phyloP scores from a whole-genome alignment of 148 eudicot species.

The Polygonum maritimum region DNA sequence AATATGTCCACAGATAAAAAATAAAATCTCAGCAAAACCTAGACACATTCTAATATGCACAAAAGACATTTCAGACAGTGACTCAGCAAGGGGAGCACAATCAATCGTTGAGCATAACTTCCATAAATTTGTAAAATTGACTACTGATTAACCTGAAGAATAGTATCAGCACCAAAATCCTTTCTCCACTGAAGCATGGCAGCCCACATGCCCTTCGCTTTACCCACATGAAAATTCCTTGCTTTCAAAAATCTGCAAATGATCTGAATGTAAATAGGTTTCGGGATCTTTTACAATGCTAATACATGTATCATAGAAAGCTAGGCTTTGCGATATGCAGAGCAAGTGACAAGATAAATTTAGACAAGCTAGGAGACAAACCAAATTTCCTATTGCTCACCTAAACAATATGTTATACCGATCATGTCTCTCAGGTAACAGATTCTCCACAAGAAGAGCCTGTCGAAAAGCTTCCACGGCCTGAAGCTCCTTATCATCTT shows the following conservation, averaged over 20 bases:
- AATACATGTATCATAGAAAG: background rate
- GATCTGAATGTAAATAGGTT: background rate
- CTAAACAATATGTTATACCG: conserved; percentile 11
- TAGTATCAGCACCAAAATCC: conserved; percentile 13
- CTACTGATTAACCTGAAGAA: conserved; percentile 10
- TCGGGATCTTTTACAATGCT: background rate
- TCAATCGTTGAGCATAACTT: background rate
- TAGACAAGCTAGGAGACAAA: too few relatives aligned
- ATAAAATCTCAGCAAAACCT: background rate
- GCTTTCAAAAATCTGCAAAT: conserved; percentile 16
- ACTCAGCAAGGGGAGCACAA: background rate
- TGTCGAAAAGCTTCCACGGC: conserved; percentile 12
- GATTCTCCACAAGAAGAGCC: background rate
- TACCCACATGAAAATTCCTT: conserved; percentile 5
- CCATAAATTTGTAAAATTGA: background rate
- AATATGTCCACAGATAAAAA: background rate
- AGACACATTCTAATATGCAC: background rate
- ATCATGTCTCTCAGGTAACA: conserved; percentile 12
- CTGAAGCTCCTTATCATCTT: conserved; percentile 11
- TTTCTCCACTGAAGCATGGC: conserved; percentile 17
- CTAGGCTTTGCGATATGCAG: background rate
- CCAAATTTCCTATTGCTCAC: background rate
- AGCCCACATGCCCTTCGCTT: conserved; percentile 13
- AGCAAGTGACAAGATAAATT: background rate
- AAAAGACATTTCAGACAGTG: background rate